Conservation (phyloP, 169 alveolate genomes). For the Eimeria mitis region DNA sequence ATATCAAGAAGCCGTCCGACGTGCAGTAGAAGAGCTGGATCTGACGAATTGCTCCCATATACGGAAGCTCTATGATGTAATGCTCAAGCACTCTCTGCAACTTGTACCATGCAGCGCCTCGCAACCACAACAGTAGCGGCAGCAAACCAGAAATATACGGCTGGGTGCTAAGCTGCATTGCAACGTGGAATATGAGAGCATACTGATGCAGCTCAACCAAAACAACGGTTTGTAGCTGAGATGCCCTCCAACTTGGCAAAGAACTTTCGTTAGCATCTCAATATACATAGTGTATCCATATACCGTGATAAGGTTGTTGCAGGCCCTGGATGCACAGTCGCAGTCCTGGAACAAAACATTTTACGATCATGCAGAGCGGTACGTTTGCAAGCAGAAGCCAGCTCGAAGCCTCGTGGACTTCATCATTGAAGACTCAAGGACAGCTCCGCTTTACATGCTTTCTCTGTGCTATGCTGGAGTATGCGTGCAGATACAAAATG, state of each 20-base stretch:
- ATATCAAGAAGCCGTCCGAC: slow-evolving; percentile 63
- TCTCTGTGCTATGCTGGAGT: not conserved
- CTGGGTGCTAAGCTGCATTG: not conserved
- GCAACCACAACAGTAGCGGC: not conserved
- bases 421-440: not conserved
- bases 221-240: not conserved
- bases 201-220: not conserved
- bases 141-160: not conserved
- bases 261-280: not conserved
- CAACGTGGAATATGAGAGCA: not conserved
- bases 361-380: slow-evolving; percentile 42
- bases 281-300: not conserved
- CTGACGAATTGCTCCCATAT: slow-evolving; percentile 54
- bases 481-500: not conserved
- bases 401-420: not conserved
- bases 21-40: slow-evolving; percentile 64
- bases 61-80: slow-evolving; percentile 56
- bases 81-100: not conserved
- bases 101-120: not conserved
- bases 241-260: not conserved
- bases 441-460: no score
- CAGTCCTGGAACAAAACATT: slow-evolving; percentile 52
- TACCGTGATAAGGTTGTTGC: not conserved
- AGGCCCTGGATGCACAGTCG: slow-evolving; percentile 65
- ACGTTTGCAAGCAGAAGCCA: not conserved